Percentiles rank a stretch among this genome's conserved stretches.
Conservation (phyloP, 1,139 yeast genomes). For the Suhomyces terraborum region DNA sequence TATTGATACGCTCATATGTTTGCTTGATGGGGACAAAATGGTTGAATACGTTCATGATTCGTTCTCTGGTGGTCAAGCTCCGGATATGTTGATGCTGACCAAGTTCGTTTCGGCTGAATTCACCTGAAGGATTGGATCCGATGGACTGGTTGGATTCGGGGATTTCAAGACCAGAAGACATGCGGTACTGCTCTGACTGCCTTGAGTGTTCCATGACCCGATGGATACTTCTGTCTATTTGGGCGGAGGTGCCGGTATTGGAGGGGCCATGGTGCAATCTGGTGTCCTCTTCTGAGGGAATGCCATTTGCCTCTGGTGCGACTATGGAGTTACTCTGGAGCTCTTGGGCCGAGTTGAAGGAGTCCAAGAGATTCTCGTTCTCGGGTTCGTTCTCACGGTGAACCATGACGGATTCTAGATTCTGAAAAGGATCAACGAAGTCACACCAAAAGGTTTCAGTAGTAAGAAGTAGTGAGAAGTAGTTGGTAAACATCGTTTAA, state of each 20-base stretch:
- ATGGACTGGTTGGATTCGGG: not conserved
- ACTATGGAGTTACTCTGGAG: constrained; percentile 1
- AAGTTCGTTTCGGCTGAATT: too few species aligned
- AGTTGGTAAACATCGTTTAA: constrained; percentile 3
- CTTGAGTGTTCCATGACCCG: constrained; percentile 4
- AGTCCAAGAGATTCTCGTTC: constrained; percentile 10
- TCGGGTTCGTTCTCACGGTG: constrained; percentile 2
- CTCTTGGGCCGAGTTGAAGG: constrained; percentile 10
- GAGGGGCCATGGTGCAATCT: constrained; percentile 1
- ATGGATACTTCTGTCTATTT: constrained; percentile 7
- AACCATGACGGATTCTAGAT: not conserved
- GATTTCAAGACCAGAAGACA: constrained; percentile 1
- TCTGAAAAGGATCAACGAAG: not conserved
- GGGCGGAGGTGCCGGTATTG: constrained; percentile 3
- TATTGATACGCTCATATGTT: constrained; percentile 47
- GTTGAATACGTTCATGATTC: constrained; percentile 37
- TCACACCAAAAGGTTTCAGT: not conserved
- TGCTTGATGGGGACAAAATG: constrained; percentile 43
- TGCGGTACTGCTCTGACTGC: constrained; percentile 1
- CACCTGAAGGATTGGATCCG: not conserved
- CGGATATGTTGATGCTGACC: constrained; percentile 25
- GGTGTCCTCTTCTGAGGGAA: constrained; percentile 5
- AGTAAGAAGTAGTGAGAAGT: too few species aligned
- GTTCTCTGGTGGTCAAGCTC: constrained; percentile 28
- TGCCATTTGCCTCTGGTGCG: not conserved